A percentile compares a stretch with the other conserved stretches of the same genome.
Conservation (phyloP, 768 basidiomycete species). For the Leccinum variicolor region DNA sequence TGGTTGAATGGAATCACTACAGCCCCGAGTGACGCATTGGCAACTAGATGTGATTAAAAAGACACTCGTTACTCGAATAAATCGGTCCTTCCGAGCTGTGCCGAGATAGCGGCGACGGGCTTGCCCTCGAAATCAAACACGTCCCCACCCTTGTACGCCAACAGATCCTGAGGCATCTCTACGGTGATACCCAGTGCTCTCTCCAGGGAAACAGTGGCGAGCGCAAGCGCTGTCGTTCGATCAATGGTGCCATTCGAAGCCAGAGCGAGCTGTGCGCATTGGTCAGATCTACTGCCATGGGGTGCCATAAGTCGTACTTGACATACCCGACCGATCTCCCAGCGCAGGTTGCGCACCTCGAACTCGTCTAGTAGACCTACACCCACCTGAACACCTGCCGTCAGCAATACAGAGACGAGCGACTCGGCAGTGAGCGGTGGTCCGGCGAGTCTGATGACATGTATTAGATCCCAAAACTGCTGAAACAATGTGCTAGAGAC, state of each 20-base stretch:
- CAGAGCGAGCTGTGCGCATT: constrained; percentile 32
- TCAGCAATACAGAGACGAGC: constrained; percentile 49
- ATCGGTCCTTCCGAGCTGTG: constrained; percentile 18
- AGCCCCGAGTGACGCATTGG: neutral
- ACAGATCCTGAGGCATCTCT: constrained; percentile 32
- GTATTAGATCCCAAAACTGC: neutral
- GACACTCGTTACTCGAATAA: constrained; percentile 12
- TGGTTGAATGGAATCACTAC: neutral
- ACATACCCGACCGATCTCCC: constrained; percentile 39
- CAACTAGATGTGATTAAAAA: neutral
- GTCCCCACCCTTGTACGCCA: constrained; percentile 38
- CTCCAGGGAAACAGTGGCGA: constrained; percentile 42
- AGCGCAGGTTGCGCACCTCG: constrained; percentile 34
- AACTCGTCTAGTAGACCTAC: constrained; percentile 43
- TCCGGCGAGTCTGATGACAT: constrained; percentile 53
- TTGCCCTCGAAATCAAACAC: constrained; percentile 37
- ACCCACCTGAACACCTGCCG: constrained; percentile 60
- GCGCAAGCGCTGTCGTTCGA: constrained; percentile 32
- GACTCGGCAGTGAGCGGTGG: constrained; percentile 62
- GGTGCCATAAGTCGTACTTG: neutral
- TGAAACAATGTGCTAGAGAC: neutral
- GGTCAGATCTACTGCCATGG: neutral
- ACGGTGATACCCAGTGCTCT: constrained; percentile 36
- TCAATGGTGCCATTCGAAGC: constrained; percentile 38
- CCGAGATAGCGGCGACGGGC: constrained; percentile 37